phyloP scores from a whole-genome alignment of 371 early-diverging fungal species.

The Choanephora cucurbitarum region DNA sequence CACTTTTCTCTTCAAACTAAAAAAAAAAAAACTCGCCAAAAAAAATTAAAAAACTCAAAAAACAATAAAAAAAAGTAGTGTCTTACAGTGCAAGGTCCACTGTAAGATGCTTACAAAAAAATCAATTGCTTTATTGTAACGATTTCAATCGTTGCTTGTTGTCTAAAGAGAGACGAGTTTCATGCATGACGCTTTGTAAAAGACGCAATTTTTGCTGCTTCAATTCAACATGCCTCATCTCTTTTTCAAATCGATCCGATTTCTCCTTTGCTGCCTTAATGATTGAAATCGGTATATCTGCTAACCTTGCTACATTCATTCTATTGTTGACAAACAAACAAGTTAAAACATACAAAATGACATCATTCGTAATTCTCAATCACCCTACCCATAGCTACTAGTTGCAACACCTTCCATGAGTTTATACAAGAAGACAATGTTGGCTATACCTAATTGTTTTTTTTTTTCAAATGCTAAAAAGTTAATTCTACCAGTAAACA shows the following conservation, averaged over 20 bases:
- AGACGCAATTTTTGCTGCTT: neutral
- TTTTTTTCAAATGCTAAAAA: too few species aligned
- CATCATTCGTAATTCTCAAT: neutral
- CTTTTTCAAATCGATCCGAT: constrained; percentile 54
- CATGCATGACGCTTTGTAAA: neutral
- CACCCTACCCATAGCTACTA: constrained; percentile 77
- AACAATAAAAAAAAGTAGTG: neutral
- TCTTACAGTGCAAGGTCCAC: too few species aligned
- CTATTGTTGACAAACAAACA: constrained; percentile 32
- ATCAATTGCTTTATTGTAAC: neutral
- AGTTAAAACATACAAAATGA: neutral
- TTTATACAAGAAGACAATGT: constrained; percentile 87
- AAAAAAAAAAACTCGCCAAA: constrained; percentile 3
- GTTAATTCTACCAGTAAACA: neutral
- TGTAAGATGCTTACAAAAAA: too few species aligned
- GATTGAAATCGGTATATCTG: constrained; percentile 62
- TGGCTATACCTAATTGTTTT: constrained; percentile 20
- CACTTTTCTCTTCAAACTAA: neutral
- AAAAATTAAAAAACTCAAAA: neutral
- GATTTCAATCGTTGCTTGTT: too few species aligned
- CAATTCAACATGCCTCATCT: constrained; percentile 2
- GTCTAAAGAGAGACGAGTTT: neutral
- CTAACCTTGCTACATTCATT: constrained; percentile 81
- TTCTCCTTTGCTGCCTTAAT: constrained; percentile 59
- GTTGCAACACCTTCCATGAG: constrained; percentile 75